Evolutionary conservation across 2,329 filamentous ascomycete species (phyloP), one percentile per base, ranked within the genome.

Genomic region (Ceratocystis alfenasii): DNA sequence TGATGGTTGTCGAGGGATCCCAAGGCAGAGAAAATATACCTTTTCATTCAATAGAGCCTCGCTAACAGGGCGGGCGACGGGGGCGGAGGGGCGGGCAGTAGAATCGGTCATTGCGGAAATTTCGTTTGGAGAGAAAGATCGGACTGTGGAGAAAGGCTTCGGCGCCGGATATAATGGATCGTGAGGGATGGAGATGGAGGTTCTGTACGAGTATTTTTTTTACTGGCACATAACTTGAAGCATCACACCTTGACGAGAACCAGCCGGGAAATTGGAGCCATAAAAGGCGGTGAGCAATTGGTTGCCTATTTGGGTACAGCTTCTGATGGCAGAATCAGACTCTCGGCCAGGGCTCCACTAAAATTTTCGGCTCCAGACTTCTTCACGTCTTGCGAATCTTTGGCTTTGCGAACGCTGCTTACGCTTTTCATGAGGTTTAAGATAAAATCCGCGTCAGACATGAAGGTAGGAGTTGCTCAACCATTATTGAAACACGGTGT

Each of bases 1-100:
- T 41, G 10, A 12, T 41, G 36, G 36, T 12, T 41, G 36, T 41
- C 36, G 36, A 41, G 36, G 36, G 3, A 36, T 36, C 22, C 33
- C 7, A n/a, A 36, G 22, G 44, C 20, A 57, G 60, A 57, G 65
- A 45, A 64, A 65, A 64, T 74, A 70, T 86, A 96, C 94, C 91
- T 99, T 99, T 80, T 99, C 94, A 79, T 97, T 97, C 75, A 99
- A 85, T 73, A 99, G 86, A 74, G 93, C 90, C 82, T 99, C 94
- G 82, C 93, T 97, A 79, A 96, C 88, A 70, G 94, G 93, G 78
- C 90, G 85, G 76, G 87, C 83, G 75, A 88, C 70, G 74, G 73
- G 72, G 69, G 71, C 69, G 68, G 73, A 69, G 68, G 73, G 71
- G 61, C 61, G 61, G 41, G 68, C 71, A 81, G 79, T 79, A 76